phyloP scores from a whole-genome alignment of 768 basidiomycete genomes.

The Leucocoprinus birnbaumii region DNA sequence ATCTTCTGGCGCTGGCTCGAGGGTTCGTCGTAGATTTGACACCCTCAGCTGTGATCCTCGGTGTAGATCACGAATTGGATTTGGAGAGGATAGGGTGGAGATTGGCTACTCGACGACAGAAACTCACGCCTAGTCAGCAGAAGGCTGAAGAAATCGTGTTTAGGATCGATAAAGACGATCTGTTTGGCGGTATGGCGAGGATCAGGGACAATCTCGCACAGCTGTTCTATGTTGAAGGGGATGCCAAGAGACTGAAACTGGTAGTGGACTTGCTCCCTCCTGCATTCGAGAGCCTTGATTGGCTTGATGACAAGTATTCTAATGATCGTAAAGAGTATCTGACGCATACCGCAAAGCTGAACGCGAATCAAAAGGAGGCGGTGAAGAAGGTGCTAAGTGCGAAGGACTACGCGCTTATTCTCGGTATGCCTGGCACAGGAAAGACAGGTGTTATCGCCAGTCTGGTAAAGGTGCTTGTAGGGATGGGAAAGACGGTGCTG shows the following conservation, averaged over 20 bases:
- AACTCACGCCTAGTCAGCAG: background rate
- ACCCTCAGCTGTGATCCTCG: constrained; percentile 62
- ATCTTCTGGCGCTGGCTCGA: constrained; percentile 77
- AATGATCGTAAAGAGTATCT: constrained; percentile 13
- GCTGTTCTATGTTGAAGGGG: constrained; percentile 80
- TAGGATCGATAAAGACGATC: constrained; percentile 92
- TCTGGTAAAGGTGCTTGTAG: constrained; percentile 77
- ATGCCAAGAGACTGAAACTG: constrained; percentile 61
- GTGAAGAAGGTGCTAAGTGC: constrained; percentile 74
- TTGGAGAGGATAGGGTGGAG: constrained; percentile 16
- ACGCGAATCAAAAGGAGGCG: constrained; percentile 69
- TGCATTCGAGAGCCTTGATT: constrained; percentile 40
- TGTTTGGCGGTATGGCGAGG: constrained; percentile 81
- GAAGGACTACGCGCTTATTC: constrained; percentile 84
- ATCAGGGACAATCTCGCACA: constrained; percentile 90
- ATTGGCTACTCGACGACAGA: constrained; percentile 6
- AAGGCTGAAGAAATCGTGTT: constrained; percentile 43
- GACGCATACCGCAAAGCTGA: constrained; percentile 44
- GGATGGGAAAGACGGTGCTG: constrained; percentile 81
- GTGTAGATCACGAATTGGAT: constrained; percentile 77
- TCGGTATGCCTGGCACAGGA: constrained; percentile 99
- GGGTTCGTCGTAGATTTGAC: constrained; percentile 81
- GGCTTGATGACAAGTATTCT: constrained; percentile 11
- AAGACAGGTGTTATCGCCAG: constrained; percentile 95
- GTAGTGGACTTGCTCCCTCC: constrained; percentile 82